phyloP scores from a whole-genome alignment of 176 grass and related monocot genomes.

The Phoenix roebelenii region DNA sequence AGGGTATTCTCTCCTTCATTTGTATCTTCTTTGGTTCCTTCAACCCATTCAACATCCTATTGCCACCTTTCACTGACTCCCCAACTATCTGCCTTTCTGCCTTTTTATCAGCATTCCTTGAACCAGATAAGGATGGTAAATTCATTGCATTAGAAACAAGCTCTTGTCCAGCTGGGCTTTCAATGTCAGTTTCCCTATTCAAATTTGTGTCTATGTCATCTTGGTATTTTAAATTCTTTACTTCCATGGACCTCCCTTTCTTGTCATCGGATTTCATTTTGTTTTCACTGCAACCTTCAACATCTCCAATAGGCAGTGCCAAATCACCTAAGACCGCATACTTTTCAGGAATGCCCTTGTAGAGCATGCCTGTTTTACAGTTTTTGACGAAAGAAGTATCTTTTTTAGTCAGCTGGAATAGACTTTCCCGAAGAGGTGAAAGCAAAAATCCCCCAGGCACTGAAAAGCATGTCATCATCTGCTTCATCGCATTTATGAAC shows the following conservation, averaged over 20 bases:
- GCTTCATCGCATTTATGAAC: constrained; percentile 10
- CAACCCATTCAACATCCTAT: constrained; percentile 2
- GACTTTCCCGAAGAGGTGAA: constrained; percentile 52
- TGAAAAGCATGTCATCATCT: constrained; percentile 77
- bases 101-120: constrained; percentile 29
- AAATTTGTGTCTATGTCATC: constrained; percentile 27
- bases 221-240: constrained; percentile 37
- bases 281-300: constrained; percentile 38
- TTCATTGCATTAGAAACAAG: constrained; percentile 34
- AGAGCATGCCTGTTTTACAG: constrained; percentile 28
- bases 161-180: constrained; percentile 32
- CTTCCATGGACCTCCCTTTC: constrained; percentile 36
- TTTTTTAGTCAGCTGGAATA: constrained; percentile 57
- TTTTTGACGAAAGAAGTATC: constrained; percentile 35
- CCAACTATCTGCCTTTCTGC: constrained; percentile 34
- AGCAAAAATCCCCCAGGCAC: constrained; percentile 62
- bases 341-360: constrained; percentile 30
- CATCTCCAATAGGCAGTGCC: constrained; percentile 16
- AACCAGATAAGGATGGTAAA: constrained; percentile 29
- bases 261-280: constrained; percentile 44
- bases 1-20: constrained; percentile 26
- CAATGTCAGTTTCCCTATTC: constrained; percentile 40
- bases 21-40: constrained; percentile 30
- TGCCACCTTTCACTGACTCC: constrained; percentile 18
- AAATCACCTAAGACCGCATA: constrained; percentile 11